Evolutionary conservation across 2,329 filamentous ascomycete species (phyloP), one percentile per base, ranked within the genome.

Genomic region (Epichloe sibirici): DNA sequence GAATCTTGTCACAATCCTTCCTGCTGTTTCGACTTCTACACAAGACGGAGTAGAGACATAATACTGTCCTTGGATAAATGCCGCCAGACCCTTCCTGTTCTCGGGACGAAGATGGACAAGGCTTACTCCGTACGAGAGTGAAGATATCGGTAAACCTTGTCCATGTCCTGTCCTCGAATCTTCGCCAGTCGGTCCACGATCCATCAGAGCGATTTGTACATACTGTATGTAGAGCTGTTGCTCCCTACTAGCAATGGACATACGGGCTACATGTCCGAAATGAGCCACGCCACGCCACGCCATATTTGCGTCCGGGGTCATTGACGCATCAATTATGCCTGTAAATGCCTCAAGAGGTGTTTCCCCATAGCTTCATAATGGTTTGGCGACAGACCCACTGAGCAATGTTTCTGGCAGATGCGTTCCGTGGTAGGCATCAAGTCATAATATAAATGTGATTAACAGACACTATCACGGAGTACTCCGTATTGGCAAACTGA

Each of bases 381-480:
- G 40, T 85, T 81, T 0, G 85, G 77, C 52, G 71, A 72, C 62
- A 90, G 81, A 59, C 79, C 80, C 2, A 90, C 73, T 1, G 81
- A 85, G 54, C 78, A 85, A 65, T 90, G 86, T 67, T 88, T 89
- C 65, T 88, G 79, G 65, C 82, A 85, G 59, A 78, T n/a, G n/a
- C n/a, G n/a, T n/a, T n/a, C n/a, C 50, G 79, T 70, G 56, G 73
- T 75, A 45, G 74, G 73, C 38, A 74, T 73, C 48, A 79, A 65
- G 63, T 79, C 75, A 28, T 28, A 2, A 7, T 23, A 62, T 71
- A 74, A 53, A 75, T 77, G 67, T 79, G 71, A 65, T 84, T 79
- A n/a, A n/a, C n/a, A n/a, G 65, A 89, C 86, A 68, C 88, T 81
- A 55, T 77, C n/a, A n/a, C n/a, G n/a, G n/a, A n/a, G n/a, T 71